These are phyloP conservation scores for Amylostereum areolatum DNA, from an alignment of 1,284 basidiomycete genomes.

Conservation along the genomic window DNA sequence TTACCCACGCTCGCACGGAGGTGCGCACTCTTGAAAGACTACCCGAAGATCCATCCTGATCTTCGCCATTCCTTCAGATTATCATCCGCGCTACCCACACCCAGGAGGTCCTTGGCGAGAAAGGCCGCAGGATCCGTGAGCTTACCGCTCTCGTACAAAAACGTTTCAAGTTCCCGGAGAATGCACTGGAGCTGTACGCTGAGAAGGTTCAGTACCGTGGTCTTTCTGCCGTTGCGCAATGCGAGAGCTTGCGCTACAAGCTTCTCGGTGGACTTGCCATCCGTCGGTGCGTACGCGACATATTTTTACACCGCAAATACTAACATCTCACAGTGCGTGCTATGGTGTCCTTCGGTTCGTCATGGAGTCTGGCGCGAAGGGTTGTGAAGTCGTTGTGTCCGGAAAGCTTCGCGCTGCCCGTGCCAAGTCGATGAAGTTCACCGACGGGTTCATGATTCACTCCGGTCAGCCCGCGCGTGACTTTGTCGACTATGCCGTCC, in stretches of 20 bases:
- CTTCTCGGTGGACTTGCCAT: conserved; percentile 99
- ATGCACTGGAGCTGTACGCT: conserved; percentile 97
- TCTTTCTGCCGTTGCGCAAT: conserved; percentile 97
- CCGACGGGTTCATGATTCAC: conserved; percentile 99
- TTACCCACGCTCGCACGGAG: conserved; percentile 98
- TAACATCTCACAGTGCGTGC: conserved; percentile 67
- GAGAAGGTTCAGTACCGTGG: conserved; percentile 99
- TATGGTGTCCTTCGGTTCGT: conserved; percentile 99
- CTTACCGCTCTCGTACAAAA: conserved; percentile 98
- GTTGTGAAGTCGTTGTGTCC: conserved; percentile 99
- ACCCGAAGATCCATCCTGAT: background rate
- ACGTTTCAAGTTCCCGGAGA: conserved; percentile 99
- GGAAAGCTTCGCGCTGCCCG: conserved; percentile 99
- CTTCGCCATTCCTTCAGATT: conserved; percentile 52
- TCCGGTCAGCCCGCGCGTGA: conserved; percentile 97
- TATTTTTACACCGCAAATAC: background rate
- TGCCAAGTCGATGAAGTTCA: conserved; percentile 99
- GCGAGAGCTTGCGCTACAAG: conserved; percentile 98
- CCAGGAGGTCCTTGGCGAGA: conserved; percentile 99
- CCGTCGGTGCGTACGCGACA: conserved; percentile 65
- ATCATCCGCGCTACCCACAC: conserved; percentile 99
- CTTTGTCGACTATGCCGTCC: conserved; percentile 97
- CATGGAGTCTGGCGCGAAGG: conserved; percentile 99
- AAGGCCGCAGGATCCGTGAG: conserved; percentile 99
- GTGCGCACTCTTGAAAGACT: conserved; percentile 30